Base-by-base conservation (phyloP, 139 green algal genomes). In the Tetratostichococcus sp. region DNA sequence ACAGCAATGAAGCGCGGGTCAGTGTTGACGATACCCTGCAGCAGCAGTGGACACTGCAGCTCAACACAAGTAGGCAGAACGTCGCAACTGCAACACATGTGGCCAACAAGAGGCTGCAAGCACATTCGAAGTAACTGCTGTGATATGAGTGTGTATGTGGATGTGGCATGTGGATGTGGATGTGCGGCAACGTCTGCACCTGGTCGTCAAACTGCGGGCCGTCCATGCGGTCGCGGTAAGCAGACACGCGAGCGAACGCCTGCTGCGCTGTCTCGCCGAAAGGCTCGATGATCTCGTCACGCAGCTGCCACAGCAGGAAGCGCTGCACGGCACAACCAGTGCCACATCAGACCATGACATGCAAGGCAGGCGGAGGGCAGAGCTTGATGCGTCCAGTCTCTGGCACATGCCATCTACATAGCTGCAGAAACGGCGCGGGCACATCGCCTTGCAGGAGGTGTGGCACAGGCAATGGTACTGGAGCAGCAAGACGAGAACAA, bases 261-360 rank as follows among this genome's bases (percentile, higher is more conserved):
- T 82, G 77, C 67, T 75, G 50, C 6, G 39, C 77, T 4, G 77
- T 82, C 77, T 82, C 77, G 67, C 28, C 28, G 50, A 82, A 82
- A 22, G 77, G 77, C 67, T 75, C 32, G 1, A 82, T 35, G 21
- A 50, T 82, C 26, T 62, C n/a, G 67, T 82, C 58, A 8, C 77
- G 72, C 67, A 71, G 39, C 77, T 77, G 57, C 50, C 57, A 82
- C 0, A 82, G 72, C 50, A 82, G 62, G 32, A 82, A 62, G 30
- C 77, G 77, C 77, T 81, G 43, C 70, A 70, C 8, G 25, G 2
- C 59, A 74, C 2, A 8, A 62, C 50, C 22, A 23, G 19, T 25
- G 50, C n/a, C 19, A 17, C 14, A 17, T 62, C 14, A 62, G 19
- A 17, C 19, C 17, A 68, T 33, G 11, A 66, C 8, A 66, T 26